Base-by-base conservation (phyloP, 441 rosid genomes). In the Jatropha podagrica region DNA sequence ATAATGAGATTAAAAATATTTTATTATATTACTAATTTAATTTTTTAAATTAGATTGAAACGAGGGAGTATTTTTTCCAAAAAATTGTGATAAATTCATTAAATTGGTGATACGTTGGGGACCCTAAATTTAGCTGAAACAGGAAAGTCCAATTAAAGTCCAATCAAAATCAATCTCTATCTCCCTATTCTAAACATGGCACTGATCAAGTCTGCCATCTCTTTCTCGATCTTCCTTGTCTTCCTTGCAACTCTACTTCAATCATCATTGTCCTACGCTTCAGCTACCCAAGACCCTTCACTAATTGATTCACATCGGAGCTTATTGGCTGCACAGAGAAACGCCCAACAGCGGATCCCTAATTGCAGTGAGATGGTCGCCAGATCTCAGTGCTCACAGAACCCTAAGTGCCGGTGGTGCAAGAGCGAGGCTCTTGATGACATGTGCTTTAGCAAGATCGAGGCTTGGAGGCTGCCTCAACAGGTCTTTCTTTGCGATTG, bases 331-430 rank as follows among this genome's bases (percentile, higher is more conserved):
- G 12, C 46, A 6, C 87, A 78, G 76, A 87, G 88, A 82, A 68
- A 18, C 79, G 61, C 38, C 12, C 72, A 64, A 64, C 74, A 18
- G 54, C 90, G 78, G 84, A 85, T 87, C 79, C 86, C 85, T 14
- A 85, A 77, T 58, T 94, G 97, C 83, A 73, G 80, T 66, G 85
- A 85, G 68, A 79, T 91, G 86, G 75, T 77, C 15, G 86, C 91
- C 4, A 85, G 89, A 87, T 87, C 94, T 81, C 92, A 83, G 64
- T 94, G 98, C 71, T 72, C 74, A 0, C 83, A 78, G 75, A 82
- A 81, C 80, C 91, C 92, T n/a, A 83, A 76, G 62, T 91, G 98
- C 79, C 83, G 83, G 40, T 94, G 97, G 98, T 94, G 96, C 77
- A 86, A 79, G 8, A 94, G 97, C 56, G 92, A 91, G 42, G 90